A percentile compares a stretch with the other conserved stretches of the same genome.
These are phyloP conservation scores for Mucor racemosus DNA, from an alignment of 371 early-diverging fungal genomes.

Conservation along the genomic window DNA sequence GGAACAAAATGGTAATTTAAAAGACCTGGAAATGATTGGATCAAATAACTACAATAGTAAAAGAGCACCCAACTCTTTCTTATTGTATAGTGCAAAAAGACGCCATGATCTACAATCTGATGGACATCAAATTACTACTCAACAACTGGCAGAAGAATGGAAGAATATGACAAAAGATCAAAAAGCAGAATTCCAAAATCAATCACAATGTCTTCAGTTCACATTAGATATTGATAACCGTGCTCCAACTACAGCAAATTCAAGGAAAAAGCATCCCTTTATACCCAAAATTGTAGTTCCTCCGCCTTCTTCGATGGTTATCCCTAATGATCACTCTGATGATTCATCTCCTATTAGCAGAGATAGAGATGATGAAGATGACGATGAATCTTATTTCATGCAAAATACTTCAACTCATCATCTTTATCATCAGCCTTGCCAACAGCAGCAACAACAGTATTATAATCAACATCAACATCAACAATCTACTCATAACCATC, in stretches of 20 bases:
- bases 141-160: conserved; percentile 24
- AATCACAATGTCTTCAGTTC: conserved; percentile 30
- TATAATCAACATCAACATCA: background rate
- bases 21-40: background rate
- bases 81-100: conserved; percentile 21
- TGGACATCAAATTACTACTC: conserved; percentile 17
- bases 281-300: conserved; percentile 3
- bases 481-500: background rate
- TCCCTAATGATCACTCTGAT: no score
- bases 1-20: background rate
- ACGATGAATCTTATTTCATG: background rate
- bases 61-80: conserved; percentile 26
- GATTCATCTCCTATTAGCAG: conserved; percentile 5
- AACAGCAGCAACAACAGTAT: background rate
- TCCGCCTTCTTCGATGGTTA: conserved; percentile 26
- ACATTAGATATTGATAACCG: conserved; percentile 28
- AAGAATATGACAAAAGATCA: conserved; percentile 24
- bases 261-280: conserved; percentile 7
- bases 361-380: conserved; percentile 5
- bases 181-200: conserved; percentile 28
- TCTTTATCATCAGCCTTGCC: background rate
- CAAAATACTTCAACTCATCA: background rate
- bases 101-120: conserved; percentile 10
- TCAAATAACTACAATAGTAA: conserved; percentile 3
- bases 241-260: background rate